These are phyloP conservation scores for Boletus tomentosulus DNA, from an alignment of 768 basidiomycete species.

Conservation along the genomic window DNA sequence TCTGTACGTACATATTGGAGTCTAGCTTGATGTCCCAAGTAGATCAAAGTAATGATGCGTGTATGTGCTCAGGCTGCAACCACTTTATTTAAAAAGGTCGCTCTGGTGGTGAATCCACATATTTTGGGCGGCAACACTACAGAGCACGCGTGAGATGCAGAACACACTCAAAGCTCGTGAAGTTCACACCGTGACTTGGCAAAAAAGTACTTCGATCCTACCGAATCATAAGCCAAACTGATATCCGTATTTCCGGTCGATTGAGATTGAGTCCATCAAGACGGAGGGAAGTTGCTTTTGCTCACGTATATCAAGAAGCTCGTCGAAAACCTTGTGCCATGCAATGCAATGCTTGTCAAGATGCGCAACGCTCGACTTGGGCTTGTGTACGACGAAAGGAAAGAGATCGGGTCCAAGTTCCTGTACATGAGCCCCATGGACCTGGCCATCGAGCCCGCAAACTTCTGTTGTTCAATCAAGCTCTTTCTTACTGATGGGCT, in stretches of 20 bases:
- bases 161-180: too few species aligned
- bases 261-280: too few species aligned
- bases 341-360: background rate
- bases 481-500: background rate
- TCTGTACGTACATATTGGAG: constrained; percentile 2
- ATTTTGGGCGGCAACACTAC: too few species aligned
- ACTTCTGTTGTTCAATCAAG: background rate
- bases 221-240: too few species aligned
- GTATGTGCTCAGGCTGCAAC: too few species aligned
- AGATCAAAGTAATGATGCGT: too few species aligned
- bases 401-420: background rate
- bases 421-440: background rate
- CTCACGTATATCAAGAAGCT: background rate
- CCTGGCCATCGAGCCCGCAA: background rate
- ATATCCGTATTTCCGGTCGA: too few species aligned
- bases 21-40: background rate
- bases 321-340: background rate
- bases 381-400: background rate
- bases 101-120: too few species aligned
- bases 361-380: background rate
- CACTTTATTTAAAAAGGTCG: background rate
- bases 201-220: too few species aligned
- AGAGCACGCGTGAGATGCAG: too few species aligned
- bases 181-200: too few species aligned
- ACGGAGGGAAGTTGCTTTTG: too few species aligned